Conservation (phyloP, 495 filamentous ascomycete species). For the Staphylotrichum longicolle region DNA sequence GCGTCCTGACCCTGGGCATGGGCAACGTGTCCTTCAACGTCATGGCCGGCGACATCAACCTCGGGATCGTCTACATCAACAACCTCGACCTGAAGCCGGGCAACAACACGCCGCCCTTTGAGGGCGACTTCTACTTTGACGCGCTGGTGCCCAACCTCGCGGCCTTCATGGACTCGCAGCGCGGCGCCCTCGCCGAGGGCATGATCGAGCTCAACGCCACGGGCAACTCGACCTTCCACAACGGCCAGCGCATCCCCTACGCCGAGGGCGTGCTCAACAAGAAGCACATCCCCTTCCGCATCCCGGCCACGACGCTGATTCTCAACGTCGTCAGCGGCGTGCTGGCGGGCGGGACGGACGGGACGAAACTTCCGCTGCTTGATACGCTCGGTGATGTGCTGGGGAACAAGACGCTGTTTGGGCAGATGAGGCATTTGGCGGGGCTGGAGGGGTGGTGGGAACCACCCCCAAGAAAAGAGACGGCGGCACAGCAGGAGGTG, state of each 20-base stretch:
- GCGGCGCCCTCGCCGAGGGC: slow-evolving; percentile 35
- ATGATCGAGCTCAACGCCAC: slow-evolving; percentile 41
- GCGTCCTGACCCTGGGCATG: slow-evolving; percentile 46
- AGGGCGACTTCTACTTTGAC: slow-evolving; percentile 39
- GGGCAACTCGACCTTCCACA: slow-evolving; percentile 45
- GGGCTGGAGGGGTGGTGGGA: background rate
- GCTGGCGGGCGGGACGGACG: slow-evolving; percentile 21
- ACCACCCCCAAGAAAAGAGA: too few species aligned
- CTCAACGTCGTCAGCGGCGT: slow-evolving; percentile 35
- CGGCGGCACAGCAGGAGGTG: background rate
- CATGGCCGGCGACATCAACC: slow-evolving; percentile 37
- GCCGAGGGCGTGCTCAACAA: slow-evolving; percentile 46
- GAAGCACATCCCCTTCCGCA: slow-evolving; percentile 38
- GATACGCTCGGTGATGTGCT: slow-evolving; percentile 7
- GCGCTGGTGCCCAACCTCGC: slow-evolving; percentile 39
- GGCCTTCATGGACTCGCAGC: slow-evolving; percentile 36
- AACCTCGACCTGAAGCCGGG: slow-evolving; percentile 45
- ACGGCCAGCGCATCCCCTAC: slow-evolving; percentile 45
- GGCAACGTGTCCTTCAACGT: slow-evolving; percentile 50
- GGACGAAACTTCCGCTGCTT: slow-evolving; percentile 15
- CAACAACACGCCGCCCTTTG: slow-evolving; percentile 45
- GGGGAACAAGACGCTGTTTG: slow-evolving; percentile 15
- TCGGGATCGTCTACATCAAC: slow-evolving; percentile 43
- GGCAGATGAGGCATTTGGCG: slow-evolving; percentile 3
- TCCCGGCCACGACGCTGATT: slow-evolving; percentile 40